phyloP scores from a whole-genome alignment of 495 filamentous ascomycete genomes.

The Aspergillus bertholletiae region DNA sequence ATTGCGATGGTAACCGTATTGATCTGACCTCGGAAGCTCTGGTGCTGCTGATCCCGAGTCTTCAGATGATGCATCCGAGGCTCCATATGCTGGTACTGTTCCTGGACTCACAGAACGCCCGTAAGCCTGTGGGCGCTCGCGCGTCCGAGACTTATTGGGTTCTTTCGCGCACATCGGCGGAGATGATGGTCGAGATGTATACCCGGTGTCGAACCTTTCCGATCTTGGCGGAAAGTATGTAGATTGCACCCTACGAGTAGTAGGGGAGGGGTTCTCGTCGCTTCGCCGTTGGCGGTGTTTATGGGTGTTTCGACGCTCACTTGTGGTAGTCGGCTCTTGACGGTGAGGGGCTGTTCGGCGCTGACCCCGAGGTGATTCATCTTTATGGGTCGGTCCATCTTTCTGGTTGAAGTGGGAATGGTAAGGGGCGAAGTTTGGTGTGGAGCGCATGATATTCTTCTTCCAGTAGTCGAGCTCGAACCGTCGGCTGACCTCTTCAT shows the following conservation, averaged over 20 bases:
- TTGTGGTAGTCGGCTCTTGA: conserved; percentile 13
- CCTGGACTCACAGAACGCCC: conserved; percentile 23
- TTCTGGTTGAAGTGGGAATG: conserved; percentile 33
- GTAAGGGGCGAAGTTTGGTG: conserved; percentile 31
- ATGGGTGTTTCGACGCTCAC: conserved; percentile 15
- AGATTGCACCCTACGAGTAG: conserved; percentile 20
- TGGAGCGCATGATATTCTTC: conserved; percentile 28
- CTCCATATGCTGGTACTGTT: conserved; percentile 15
- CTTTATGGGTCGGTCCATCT: conserved; percentile 24
- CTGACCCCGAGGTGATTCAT: conserved; percentile 18
- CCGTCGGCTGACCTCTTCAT: conserved; percentile 58
- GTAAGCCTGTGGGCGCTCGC: conserved; percentile 18
- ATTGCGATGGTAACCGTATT: conserved; percentile 19
- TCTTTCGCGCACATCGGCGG: conserved; percentile 25
- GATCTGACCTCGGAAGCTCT: conserved; percentile 12
- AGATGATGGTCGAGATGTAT: conserved; percentile 28
- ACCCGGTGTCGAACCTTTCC: conserved; percentile 10
- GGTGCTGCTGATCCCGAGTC: conserved; percentile 16
- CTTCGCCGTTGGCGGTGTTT: conserved; percentile 22
- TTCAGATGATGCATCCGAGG: conserved; percentile 28
- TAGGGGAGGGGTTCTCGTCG: conserved; percentile 22
- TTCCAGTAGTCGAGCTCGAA: conserved; percentile 42
- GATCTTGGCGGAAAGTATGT: conserved; percentile 12
- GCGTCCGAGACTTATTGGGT: conserved; percentile 17
- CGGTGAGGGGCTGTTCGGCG: conserved; percentile 17